A percentile compares a stretch with the other conserved stretches of the same genome.
phyloP scores from a whole-genome alignment of 1,139 yeast species.

The Casaregolazyma lundiana region DNA sequence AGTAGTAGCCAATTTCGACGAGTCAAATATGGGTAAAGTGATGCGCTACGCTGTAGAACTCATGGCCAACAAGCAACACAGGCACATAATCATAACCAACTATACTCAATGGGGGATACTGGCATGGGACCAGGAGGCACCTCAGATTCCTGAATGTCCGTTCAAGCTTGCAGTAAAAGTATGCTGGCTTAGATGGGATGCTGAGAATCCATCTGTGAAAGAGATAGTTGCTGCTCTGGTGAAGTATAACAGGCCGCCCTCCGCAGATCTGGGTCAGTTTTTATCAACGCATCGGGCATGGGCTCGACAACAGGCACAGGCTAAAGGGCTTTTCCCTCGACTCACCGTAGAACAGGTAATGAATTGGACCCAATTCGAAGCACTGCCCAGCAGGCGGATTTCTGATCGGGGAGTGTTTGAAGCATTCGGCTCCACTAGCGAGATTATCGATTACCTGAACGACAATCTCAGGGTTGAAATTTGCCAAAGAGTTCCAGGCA shows the following conservation, averaged over 20 bases:
- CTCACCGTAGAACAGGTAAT: background rate
- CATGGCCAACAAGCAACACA: background rate
- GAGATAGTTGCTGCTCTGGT: constrained; percentile 16
- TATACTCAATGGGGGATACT: constrained; percentile 22
- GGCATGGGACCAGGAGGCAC: constrained; percentile 1
- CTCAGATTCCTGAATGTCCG: background rate
- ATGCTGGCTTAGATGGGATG: constrained; percentile 11
- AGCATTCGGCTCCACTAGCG: background rate
- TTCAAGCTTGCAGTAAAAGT: constrained; percentile 3
- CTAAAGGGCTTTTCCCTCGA: background rate
- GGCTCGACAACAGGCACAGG: background rate
- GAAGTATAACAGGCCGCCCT: background rate
- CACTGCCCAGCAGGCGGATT: constrained; percentile 3
- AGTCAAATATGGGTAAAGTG: background rate
- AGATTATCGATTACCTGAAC: constrained; percentile 10
- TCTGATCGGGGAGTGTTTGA: constrained; percentile 2
- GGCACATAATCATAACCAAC: constrained; percentile 19
- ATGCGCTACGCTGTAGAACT: constrained; percentile 1
- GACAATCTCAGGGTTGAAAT: constrained; percentile 3
- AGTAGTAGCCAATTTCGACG: background rate
- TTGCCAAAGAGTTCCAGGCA: background rate
- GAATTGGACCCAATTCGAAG: background rate
- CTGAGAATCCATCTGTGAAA: constrained; percentile 15
- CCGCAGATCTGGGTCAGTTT: background rate
- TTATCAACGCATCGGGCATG: background rate